Evolutionary conservation across 2,329 filamentous ascomycete genomes (phyloP).

Genomic region (Claviceps pusilla): DNA sequence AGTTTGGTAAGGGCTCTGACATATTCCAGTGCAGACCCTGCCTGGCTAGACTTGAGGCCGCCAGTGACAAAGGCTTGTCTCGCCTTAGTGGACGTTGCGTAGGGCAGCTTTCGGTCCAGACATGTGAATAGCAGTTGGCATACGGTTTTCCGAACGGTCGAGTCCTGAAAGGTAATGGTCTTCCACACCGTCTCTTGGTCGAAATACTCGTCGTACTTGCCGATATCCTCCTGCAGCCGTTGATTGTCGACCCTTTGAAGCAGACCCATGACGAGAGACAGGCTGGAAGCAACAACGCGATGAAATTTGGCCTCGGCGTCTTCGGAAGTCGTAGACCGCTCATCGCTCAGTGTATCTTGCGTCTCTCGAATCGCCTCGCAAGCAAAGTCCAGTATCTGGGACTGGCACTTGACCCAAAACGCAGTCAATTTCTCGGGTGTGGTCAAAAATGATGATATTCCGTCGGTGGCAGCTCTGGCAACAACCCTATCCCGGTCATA

Average conservation of each 20-base stretch:
- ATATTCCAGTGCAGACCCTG: slow-evolving; percentile 58
- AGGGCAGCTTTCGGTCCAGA: slow-evolving; percentile 32
- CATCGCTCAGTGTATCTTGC: slow-evolving; percentile 70
- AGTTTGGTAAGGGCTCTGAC: slow-evolving; percentile 51
- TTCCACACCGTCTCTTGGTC: slow-evolving; percentile 52
- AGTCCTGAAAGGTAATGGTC: slow-evolving; percentile 47
- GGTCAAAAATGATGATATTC: slow-evolving; percentile 59
- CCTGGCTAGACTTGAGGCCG: slow-evolving; percentile 56
- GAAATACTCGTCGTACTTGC: slow-evolving; percentile 52
- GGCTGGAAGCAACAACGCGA: slow-evolving; percentile 47
- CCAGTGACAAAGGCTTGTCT: slow-evolving; percentile 53
- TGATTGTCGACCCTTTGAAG: slow-evolving; percentile 27
- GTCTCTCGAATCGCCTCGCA: slow-evolving; percentile 69
- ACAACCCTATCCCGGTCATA: slow-evolving; percentile 75
- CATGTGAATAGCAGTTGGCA: slow-evolving; percentile 36
- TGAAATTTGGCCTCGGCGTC: slow-evolving; percentile 78
- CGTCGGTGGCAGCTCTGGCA: slow-evolving; percentile 60
- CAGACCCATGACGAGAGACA: slow-evolving; percentile 40
- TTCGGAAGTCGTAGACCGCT: slow-evolving; percentile 67
- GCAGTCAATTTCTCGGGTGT: slow-evolving; percentile 63
- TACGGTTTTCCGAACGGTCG: slow-evolving; percentile 33
- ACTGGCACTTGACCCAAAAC: slow-evolving; percentile 72
- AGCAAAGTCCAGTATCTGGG: slow-evolving; percentile 68
- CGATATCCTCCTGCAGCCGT: slow-evolving; percentile 45
- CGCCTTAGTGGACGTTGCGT: slow-evolving; percentile 34